Evolutionary conservation across 1,284 basidiomycete species (phyloP).

Genomic region (Papiliotrema terrestris): DNA sequence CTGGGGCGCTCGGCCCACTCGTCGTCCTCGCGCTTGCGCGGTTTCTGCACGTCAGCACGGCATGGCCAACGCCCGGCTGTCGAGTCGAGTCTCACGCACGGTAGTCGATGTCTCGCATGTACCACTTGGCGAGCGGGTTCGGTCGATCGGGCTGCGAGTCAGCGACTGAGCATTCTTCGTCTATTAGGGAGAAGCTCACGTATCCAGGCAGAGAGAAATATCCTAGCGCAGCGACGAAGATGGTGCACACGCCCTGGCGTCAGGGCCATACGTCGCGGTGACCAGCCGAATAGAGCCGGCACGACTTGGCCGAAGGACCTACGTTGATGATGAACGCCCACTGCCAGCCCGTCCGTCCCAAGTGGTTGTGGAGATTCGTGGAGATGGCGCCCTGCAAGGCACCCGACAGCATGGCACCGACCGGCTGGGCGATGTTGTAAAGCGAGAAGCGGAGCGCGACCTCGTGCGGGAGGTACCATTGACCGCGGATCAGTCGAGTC

Average conservation of each 20-base stretch:
- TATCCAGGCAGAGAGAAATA: neutral
- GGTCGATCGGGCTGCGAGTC: neutral
- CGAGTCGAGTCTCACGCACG: neutral
- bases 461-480: neutral
- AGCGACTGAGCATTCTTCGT: too few relatives aligned
- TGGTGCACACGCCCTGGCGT: neutral
- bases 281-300: too few relatives aligned
- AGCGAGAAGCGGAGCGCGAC: neutral
- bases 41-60: neutral
- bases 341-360: conserved; percentile 54
- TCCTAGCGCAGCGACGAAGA: neutral
- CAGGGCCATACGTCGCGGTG: too few relatives aligned
- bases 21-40: neutral
- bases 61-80: too few relatives aligned
- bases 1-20: neutral
- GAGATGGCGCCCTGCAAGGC: conserved; percentile 48
- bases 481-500: neutral
- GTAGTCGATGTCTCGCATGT: neutral
- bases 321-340: conserved; percentile 22
- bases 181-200: neutral
- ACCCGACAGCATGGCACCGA: conserved; percentile 11
- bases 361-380: conserved; percentile 49
- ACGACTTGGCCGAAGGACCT: too few relatives aligned
- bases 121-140: neutral
- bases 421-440: neutral